These are phyloP conservation scores for Pyrenochaeta sp. DNA, from an alignment of 2,329 filamentous ascomycete genomes.

Conservation along the genomic window DNA sequence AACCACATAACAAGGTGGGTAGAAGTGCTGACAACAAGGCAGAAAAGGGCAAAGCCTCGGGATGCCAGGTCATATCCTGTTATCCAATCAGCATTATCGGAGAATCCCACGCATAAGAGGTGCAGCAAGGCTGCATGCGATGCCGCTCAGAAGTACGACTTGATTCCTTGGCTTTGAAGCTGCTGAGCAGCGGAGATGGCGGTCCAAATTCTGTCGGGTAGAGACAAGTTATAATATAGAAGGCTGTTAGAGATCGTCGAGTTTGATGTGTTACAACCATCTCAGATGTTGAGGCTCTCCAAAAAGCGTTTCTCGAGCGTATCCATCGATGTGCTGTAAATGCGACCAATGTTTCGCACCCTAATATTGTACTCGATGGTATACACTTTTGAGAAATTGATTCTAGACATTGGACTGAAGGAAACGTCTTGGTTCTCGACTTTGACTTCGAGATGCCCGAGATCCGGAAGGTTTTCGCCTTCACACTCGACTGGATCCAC, in stretches of 20 bases:
- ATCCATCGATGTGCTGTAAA: constrained; percentile 10
- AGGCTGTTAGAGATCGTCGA: too few relatives aligned
- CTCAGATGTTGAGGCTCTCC: constrained; percentile 3
- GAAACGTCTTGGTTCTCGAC: constrained; percentile 8
- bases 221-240: too few relatives aligned
- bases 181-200: background rate
- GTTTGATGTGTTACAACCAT: too few relatives aligned
- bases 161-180: background rate
- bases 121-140: background rate
- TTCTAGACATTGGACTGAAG: constrained; percentile 26
- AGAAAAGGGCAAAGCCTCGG: too few relatives aligned
- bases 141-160: background rate
- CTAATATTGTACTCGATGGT: constrained; percentile 41
- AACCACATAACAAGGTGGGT: too few relatives aligned
- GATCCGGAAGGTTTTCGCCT: constrained; percentile 2
- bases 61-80: too few relatives aligned
- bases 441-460: constrained; percentile 8
- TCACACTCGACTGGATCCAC: background rate
- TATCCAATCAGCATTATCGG: background rate
- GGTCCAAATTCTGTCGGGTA: too few relatives aligned
- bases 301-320: constrained; percentile 11
- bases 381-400: constrained; percentile 35
- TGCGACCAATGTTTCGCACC: constrained; percentile 32
- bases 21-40: too few relatives aligned
- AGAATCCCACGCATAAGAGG: background rate